Percentiles rank a stretch among this genome's conserved stretches.
These are phyloP conservation scores for Solanum okadae DNA, from an alignment of 257 asterid genomes.

Conservation along the genomic window DNA sequence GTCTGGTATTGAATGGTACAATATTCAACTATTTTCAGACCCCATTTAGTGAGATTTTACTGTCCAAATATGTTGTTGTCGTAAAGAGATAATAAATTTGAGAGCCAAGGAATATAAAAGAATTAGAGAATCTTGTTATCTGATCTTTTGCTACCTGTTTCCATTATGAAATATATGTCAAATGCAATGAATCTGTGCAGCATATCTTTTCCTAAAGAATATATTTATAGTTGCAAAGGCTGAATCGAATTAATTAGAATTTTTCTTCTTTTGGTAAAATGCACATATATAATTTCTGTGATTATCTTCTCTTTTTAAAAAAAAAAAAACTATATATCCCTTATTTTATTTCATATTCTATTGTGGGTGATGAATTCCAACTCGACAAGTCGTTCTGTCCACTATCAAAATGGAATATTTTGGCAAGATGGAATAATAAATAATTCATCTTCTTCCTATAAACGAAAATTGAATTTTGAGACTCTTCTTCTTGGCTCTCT, in stretches of 20 bases:
- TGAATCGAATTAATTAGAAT: background rate
- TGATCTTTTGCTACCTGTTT: background rate
- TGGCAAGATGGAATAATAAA: background rate
- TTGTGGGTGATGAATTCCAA: background rate
- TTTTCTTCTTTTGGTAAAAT: background rate
- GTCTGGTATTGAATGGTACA: no score
- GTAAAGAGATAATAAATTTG: background rate
- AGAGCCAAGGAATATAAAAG: background rate
- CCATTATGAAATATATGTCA: background rate
- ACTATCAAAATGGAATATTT: background rate
- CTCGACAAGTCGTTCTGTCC: background rate
- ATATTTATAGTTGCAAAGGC: background rate
- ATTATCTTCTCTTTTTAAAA: background rate
- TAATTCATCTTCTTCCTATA: background rate
- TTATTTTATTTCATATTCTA: background rate
- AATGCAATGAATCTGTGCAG: background rate
- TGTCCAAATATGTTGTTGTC: accelerated
- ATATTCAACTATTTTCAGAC: no score
- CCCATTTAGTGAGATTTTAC: no score
- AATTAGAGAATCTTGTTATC: background rate
- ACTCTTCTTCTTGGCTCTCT: background rate
- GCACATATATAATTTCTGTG: background rate
- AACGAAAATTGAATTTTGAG: background rate
- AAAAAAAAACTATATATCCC: background rate
- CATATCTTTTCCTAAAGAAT: background rate